A percentile compares a stretch with the other conserved stretches of the same genome.
These are phyloP conservation scores for Aristolochia californica DNA, from an alignment of 164 flowering plant species.

Conservation along the genomic window DNA sequence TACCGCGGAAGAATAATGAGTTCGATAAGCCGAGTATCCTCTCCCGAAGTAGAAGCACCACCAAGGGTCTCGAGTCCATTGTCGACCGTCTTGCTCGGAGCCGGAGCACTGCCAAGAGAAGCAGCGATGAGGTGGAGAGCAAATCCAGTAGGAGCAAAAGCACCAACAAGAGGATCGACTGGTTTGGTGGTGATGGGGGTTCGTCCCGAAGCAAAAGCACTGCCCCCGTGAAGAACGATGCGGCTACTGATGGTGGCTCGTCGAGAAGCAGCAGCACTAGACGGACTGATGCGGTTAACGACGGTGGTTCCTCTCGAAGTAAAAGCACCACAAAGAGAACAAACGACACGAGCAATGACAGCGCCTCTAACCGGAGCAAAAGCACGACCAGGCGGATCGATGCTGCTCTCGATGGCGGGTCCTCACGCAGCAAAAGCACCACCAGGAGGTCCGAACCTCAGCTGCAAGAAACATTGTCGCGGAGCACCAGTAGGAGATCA, in stretches of 20 bases:
- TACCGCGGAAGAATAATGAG: constrained; percentile 1
- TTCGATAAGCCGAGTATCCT: neutral
- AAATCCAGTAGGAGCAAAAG: neutral
- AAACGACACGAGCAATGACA: neutral
- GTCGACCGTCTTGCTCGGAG: neutral
- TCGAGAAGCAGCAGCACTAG: neutral
- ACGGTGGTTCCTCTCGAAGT: neutral
- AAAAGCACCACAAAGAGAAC: neutral
- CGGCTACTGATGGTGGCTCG: neutral
- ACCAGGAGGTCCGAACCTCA: neutral
- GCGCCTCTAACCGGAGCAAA: neutral
- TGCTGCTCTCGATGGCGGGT: neutral
- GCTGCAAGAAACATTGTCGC: constrained; percentile 13
- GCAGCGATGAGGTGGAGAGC: neutral
- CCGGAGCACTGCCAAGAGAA: neutral
- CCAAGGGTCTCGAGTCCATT: neutral
- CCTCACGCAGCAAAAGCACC: neutral
- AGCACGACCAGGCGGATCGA: neutral
- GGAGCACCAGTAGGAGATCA: constrained; percentile 21
- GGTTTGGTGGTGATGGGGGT: neutral
- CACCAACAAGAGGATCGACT: constrained; percentile 2
- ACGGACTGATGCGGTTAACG: no score
- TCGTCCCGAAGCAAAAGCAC: neutral
- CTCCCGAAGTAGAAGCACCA: neutral
- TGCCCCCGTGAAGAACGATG: no score